Conservation (phyloP, 2,329 filamentous ascomycete species). For the Colletotrichum brevisporum region DNA sequence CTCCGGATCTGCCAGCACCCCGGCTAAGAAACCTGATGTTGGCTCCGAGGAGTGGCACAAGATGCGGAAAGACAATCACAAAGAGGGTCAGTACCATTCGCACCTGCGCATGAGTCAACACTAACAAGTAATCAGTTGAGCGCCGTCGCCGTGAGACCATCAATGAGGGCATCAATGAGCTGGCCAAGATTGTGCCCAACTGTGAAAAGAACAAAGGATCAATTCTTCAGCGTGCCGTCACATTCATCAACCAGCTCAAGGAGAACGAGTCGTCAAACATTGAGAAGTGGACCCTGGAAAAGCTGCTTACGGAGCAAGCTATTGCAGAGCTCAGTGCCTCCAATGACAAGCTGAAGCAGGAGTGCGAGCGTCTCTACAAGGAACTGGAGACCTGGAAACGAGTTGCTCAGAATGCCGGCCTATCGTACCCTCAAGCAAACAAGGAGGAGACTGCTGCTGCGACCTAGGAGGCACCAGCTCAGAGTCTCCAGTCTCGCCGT, state of each 20-base stretch:
- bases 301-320: constrained; percentile 89
- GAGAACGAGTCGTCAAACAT: constrained; percentile 95
- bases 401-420: constrained; percentile 72
- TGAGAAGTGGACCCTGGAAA: constrained; percentile 93
- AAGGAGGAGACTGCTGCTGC: constrained; percentile 40
- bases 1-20: constrained; percentile 54
- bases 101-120: background rate
- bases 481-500: constrained; percentile 4
- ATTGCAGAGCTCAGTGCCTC: constrained; percentile 89
- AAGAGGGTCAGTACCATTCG: constrained; percentile 80
- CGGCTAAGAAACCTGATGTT: constrained; percentile 83
- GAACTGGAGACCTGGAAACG: constrained; percentile 87
- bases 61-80: constrained; percentile 96
- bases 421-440: constrained; percentile 57
- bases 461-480: constrained; percentile 35
- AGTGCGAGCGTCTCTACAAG: constrained; percentile 83
- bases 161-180: constrained; percentile 98
- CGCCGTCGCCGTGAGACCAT: constrained; percentile 97
- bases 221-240: constrained; percentile 91
- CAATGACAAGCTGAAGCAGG: constrained; percentile 88
- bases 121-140: constrained; percentile 76
- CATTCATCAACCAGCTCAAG: constrained; percentile 94
- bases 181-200: constrained; percentile 96
- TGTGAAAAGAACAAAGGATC: constrained; percentile 99
- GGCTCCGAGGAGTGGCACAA: constrained; percentile 99